phyloP scores from a whole-genome alignment of 208 protist genomes.

The Leishmania lainsoni region DNA sequence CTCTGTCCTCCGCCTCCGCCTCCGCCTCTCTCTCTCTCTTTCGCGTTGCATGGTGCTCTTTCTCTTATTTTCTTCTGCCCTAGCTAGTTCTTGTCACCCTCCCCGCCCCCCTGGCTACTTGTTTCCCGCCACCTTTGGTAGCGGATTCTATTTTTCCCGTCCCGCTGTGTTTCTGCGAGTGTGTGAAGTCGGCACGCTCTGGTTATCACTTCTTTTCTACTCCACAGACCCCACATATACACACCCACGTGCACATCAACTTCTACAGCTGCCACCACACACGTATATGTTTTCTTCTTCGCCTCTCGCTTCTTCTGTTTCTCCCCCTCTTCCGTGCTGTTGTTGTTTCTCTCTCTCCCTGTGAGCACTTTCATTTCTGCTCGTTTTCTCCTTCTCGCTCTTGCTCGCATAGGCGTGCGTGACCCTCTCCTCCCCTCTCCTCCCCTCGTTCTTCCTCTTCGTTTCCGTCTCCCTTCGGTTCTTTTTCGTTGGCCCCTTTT shows the following conservation, averaged over 20 bases:
- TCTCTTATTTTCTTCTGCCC: too few relatives aligned
- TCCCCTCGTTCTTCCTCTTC: too few relatives aligned
- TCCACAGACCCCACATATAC: background rate
- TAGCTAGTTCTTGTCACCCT: too few relatives aligned
- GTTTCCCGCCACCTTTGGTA: too few relatives aligned
- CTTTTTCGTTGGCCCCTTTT: background rate
- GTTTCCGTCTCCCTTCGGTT: too few relatives aligned
- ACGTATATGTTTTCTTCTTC: background rate
- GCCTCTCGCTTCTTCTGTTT: background rate
- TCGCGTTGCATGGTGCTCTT: background rate
- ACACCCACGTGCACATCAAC: background rate
- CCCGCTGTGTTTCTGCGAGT: too few relatives aligned
- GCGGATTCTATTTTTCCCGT: too few relatives aligned
- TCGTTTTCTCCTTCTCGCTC: background rate
- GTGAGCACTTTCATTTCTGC: too few relatives aligned
- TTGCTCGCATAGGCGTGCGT: background rate
- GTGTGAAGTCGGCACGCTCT: background rate
- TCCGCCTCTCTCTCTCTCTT: background rate
- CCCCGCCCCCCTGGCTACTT: too few relatives aligned
- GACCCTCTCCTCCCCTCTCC: too few relatives aligned
- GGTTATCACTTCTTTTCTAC: background rate
- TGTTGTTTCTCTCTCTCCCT: background rate
- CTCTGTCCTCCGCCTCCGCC: too few relatives aligned
- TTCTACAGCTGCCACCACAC: background rate
- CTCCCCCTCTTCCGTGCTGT: background rate